Base-by-base conservation (phyloP, 495 filamentous ascomycete genomes). In the Penicillium soppii region DNA sequence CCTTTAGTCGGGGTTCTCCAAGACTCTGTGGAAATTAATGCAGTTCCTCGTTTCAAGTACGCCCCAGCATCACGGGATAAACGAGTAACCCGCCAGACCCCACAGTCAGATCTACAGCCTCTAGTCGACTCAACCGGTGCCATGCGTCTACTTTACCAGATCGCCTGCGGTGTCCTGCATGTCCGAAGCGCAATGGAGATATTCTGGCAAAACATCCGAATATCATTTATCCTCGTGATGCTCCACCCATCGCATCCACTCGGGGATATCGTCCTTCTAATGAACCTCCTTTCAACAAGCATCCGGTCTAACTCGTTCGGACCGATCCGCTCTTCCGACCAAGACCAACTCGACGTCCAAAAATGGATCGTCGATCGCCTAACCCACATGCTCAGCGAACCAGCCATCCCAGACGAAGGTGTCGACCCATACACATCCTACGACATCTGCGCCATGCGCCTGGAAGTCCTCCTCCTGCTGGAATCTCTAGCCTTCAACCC, bases 211-310 rank as follows among this genome's bases (percentile, higher is more conserved):
- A 56, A 66, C 21, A 77, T 88, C 36, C 75, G 82, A 13, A 77
- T 79, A 43, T 81, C 84, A 17, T 88, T 87, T 62, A 73, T 84
- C 15, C 59, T 88, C 15, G 76, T 87, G 62, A 81, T 87, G 70
- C 68, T 89, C 17, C 79, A 80, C 44, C 66, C 71, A 29, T 71
- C 72, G 26, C 82, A 84, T 37, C 86, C 77, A 1, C 62, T 86
- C n/a, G 52, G 68, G 2, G 79, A 87, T 35, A 80, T 89, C 39
- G 69, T 72, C n/a, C 62, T 81, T 7, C 80, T 78, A 47, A 59
- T 87, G 16, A 72, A 74, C 13, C 68, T 89, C 1, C 68, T 90
- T 2, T 71, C 71, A 23, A 86, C 83, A 0, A 86, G 83, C 42
- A 72, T 84, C 23, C 74, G 82, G 1, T 53, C 68, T 2, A 65